These are phyloP conservation scores for Penicillium mononematosum DNA, from an alignment of 495 filamentous ascomycete species.

Conservation along the genomic window DNA sequence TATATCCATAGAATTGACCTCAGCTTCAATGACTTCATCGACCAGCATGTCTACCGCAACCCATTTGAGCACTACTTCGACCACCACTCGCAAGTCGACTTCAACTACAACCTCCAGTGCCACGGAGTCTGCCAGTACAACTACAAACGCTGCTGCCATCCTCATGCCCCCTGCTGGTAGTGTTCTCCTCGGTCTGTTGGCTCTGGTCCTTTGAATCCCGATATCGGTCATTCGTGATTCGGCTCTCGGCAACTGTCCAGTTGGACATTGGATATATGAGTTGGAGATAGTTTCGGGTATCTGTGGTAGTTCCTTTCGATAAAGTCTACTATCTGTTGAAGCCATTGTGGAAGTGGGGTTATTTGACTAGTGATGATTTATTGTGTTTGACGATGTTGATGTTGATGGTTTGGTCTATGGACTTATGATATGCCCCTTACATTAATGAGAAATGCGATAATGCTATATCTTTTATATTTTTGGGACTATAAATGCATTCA, in stretches of 20 bases:
- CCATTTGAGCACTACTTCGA: slow-evolving; percentile 12
- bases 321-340: not conserved
- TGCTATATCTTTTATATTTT: not conserved
- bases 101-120: slow-evolving; percentile 20
- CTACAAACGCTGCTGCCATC: slow-evolving; percentile 23
- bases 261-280: not conserved
- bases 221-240: not conserved
- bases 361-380: not conserved
- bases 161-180: slow-evolving; percentile 34
- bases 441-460: slow-evolving; percentile 16
- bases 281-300: not conserved
- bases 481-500: not conserved
- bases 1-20: not conserved
- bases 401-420: slow-evolving; percentile 12
- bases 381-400: slow-evolving; percentile 5
- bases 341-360: not conserved
- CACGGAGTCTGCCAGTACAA: slow-evolving; percentile 17
- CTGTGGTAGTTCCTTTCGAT: not conserved
- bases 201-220: slow-evolving; percentile 18
- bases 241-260: not conserved
- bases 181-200: slow-evolving; percentile 26
- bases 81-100: slow-evolving; percentile 18
- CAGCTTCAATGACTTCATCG: slow-evolving; percentile 4
- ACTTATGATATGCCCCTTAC: slow-evolving; percentile 8
- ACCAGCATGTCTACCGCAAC: slow-evolving; percentile 3